Evolutionary conservation across 352 stramenopile genomes (phyloP).

Genomic region (Phytopythium chamaehyphon): DNA sequence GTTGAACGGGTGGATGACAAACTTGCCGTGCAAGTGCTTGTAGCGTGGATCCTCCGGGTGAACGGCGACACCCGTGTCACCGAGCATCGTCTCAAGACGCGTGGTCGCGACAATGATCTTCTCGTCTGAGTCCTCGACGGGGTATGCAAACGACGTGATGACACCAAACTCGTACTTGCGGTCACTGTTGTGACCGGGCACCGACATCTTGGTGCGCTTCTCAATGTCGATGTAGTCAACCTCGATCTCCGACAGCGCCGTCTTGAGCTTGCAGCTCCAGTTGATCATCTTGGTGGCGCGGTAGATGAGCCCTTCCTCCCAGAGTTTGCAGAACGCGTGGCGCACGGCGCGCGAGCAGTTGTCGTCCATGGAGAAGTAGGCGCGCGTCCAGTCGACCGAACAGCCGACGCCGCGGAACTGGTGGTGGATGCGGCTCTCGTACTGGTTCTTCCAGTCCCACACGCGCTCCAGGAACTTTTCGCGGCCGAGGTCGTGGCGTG

Average conservation of each 20-base stretch:
- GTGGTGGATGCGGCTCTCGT: conserved; percentile 82
- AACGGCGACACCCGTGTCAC: conserved; percentile 97
- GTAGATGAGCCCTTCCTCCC: conserved; percentile 96
- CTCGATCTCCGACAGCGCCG: conserved; percentile 94
- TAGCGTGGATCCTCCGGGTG: conserved; percentile 99
- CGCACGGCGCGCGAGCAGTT: conserved; percentile 96
- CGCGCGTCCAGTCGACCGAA: conserved; percentile 96
- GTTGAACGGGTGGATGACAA: conserved; percentile 98
- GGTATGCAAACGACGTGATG: conserved; percentile 97
- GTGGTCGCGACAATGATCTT: conserved; percentile 90
- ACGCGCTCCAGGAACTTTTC: conserved; percentile 94
- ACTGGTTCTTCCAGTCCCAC: conserved; percentile 97
- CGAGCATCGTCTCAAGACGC: conserved; percentile 99
- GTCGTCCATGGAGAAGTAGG: conserved; percentile 99
- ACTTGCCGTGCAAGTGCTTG: conserved; percentile 98
- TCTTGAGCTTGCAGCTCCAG: conserved; percentile 99
- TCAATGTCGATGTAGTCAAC: conserved; percentile 99
- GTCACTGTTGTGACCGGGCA: conserved; percentile 95
- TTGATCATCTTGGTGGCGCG: conserved; percentile 98
- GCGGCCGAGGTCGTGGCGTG: conserved; percentile 85
- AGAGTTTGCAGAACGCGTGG: conserved; percentile 95
- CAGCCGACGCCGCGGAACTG: conserved; percentile 91
- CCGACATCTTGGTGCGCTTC: conserved; percentile 92
- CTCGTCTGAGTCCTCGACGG: conserved; percentile 88
- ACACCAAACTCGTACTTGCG: conserved; percentile 99